Percentiles rank a stretch among this genome's conserved stretches.
Conservation (phyloP, 164 flowering plant species). For the Umbilicus rupestris region DNA sequence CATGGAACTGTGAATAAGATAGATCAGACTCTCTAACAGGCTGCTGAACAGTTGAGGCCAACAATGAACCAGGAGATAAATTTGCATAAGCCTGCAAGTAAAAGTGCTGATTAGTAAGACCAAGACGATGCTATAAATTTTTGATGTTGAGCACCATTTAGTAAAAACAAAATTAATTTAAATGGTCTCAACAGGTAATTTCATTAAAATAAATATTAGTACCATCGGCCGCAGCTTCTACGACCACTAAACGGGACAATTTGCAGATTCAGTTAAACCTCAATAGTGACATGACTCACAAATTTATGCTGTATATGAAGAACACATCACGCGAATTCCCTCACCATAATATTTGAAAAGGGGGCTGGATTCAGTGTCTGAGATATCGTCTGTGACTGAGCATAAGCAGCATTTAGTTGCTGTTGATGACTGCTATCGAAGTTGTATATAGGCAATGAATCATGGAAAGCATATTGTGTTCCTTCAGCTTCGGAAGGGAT, state of each 20-base stretch:
- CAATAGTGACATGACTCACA: too few relatives aligned
- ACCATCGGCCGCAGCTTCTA: too few relatives aligned
- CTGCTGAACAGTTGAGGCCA: constrained; percentile 47
- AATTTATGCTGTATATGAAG: neutral
- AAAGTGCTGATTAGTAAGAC: constrained; percentile 2
- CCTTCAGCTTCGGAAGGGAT: constrained; percentile 36
- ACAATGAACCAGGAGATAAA: constrained; percentile 51
- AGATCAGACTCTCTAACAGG: constrained; percentile 66
- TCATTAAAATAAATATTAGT: too few relatives aligned
- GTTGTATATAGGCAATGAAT: constrained; percentile 52
- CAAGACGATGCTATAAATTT: neutral
- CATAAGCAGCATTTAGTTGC: constrained; percentile 42
- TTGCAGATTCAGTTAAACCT: neutral
- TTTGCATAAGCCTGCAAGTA: constrained; percentile 57
- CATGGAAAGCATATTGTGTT: constrained; percentile 51
- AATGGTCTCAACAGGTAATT: too few relatives aligned
- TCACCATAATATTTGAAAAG: constrained; percentile 69
- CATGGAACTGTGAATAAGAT: constrained; percentile 62
- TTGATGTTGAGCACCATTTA: too few relatives aligned
- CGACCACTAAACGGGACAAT: neutral
- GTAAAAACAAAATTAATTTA: too few relatives aligned
- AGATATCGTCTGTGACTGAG: constrained; percentile 44
- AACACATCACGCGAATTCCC: neutral
- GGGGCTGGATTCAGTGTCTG: constrained; percentile 66
- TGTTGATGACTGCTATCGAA: constrained; percentile 57